Evolutionary conservation across 495 filamentous ascomycete genomes (phyloP).

Genomic region (Barbatosphaeria neglecta): DNA sequence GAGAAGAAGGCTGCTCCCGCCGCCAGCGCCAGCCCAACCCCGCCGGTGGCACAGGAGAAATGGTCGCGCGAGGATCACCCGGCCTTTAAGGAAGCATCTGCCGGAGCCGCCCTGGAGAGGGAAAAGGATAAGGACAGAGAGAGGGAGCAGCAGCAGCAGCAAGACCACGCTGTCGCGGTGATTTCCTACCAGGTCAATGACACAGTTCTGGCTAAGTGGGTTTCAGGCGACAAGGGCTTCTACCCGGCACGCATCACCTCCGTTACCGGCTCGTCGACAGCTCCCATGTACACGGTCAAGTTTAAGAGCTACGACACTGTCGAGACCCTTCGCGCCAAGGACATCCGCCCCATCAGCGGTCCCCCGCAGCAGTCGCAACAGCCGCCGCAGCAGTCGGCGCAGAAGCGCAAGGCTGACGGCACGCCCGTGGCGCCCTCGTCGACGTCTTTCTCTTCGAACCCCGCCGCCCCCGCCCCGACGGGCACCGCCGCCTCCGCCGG

Average conservation of each 20-base stretch:
- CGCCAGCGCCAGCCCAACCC: slow-evolving; percentile 30
- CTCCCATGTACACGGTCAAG: slow-evolving; percentile 84
- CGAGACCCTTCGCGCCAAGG: slow-evolving; percentile 72
- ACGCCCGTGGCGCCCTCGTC: slow-evolving; percentile 44
- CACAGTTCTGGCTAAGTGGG: slow-evolving; percentile 78
- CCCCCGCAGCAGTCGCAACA: no score
- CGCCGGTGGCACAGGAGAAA: slow-evolving; percentile 44
- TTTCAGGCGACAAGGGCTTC: slow-evolving; percentile 77
- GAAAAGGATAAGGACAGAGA: no score
- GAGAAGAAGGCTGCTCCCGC: slow-evolving; percentile 25
- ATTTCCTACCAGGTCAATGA: slow-evolving; percentile 77
- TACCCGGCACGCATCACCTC: slow-evolving; percentile 89
- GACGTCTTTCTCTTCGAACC: slow-evolving; percentile 16
- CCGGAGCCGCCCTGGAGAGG: slow-evolving; percentile 19
- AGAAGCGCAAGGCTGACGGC: slow-evolving; percentile 87
- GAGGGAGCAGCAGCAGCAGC: slow-evolving; percentile 35
- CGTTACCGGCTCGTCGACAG: slow-evolving; percentile 78
- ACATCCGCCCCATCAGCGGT: slow-evolving; percentile 75
- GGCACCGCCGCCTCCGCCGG: slow-evolving; percentile 6
- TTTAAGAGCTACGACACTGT: slow-evolving; percentile 85
- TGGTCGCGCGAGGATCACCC: slow-evolving; percentile 66
- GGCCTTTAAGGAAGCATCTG: slow-evolving; percentile 42
- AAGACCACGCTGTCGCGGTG: slow-evolving; percentile 19
- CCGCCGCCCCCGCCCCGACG: slow-evolving; percentile 9
- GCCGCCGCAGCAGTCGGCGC: slow-evolving; percentile 26